Conservation (phyloP, 2,329 filamentous ascomycete species). For the Microcyclosporella mali region DNA sequence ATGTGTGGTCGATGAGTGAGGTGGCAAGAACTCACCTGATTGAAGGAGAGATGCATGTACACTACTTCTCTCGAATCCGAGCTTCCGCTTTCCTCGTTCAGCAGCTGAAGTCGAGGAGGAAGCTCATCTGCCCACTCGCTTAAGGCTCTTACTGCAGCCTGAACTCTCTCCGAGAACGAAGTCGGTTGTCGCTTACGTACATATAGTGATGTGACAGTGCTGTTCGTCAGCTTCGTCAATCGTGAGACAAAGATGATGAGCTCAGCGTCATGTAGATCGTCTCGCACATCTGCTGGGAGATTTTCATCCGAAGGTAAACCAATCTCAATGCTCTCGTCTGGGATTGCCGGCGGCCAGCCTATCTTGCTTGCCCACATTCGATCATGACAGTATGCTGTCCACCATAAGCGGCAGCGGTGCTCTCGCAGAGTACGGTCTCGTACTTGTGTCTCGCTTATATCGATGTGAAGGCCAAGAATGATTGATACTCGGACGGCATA, state of each 20-base stretch:
- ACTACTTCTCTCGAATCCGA: constrained; percentile 19
- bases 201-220: constrained; percentile 27
- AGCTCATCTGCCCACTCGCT: constrained; percentile 35
- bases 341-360: constrained; percentile 30
- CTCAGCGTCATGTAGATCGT: constrained; percentile 33
- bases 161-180: constrained; percentile 34
- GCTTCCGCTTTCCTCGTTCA: constrained; percentile 18
- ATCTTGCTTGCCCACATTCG: constrained; percentile 32
- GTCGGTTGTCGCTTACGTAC: constrained; percentile 25
- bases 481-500: constrained; percentile 41
- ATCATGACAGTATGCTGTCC: constrained; percentile 32
- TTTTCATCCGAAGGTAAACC: constrained; percentile 37
- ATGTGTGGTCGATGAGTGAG: neutral
- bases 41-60: constrained; percentile 34
- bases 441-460: constrained; percentile 37
- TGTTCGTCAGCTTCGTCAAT: constrained; percentile 32
- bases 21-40: constrained; percentile 29
- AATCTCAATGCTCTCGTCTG: constrained; percentile 35
- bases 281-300: constrained; percentile 20
- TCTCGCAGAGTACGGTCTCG: constrained; percentile 32
- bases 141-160: constrained; percentile 32
- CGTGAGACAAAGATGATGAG: constrained; percentile 37
- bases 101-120: constrained; percentile 30
- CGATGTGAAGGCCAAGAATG: constrained; percentile 42
- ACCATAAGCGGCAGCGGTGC: constrained; percentile 32